Evolutionary conservation across 345 rosid genomes (phyloP).

Genomic region (Moricandia moricandioides): DNA sequence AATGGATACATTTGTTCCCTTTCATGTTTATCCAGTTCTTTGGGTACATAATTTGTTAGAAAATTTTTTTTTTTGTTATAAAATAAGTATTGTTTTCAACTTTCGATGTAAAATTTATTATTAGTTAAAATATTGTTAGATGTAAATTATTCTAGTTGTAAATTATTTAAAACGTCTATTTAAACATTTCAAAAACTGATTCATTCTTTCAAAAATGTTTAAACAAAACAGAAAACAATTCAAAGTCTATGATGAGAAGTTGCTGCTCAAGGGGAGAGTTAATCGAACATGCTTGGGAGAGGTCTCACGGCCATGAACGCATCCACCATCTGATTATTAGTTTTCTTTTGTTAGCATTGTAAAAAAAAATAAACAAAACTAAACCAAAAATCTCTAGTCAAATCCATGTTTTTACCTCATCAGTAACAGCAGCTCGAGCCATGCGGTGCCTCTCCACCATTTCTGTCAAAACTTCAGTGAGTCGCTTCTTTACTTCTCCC

Average conservation of each 20-base stretch:
- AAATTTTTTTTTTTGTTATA: no score
- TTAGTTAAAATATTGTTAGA: no score
- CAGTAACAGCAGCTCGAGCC: conserved; percentile 82
- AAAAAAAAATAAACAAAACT: not conserved
- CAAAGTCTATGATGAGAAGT: not conserved
- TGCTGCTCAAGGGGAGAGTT: not conserved
- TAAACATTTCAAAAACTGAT: not conserved
- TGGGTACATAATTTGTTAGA: not conserved
- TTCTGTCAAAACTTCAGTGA: conserved; percentile 63
- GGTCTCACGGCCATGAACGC: conserved; percentile 93
- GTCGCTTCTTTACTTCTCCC: conserved; percentile 75
- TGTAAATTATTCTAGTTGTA: no score
- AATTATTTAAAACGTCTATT: no score
- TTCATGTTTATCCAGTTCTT: not conserved
- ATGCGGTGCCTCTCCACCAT: conserved; percentile 78
- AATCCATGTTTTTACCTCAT: conserved; percentile 51
- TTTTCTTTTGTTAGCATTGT: not conserved
- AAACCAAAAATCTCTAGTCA: not conserved
- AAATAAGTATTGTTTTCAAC: no score
- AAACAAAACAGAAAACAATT: not conserved
- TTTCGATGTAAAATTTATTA: no score
- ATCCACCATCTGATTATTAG: conserved; percentile 72
- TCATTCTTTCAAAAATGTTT: not conserved
- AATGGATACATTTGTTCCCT: not conserved
- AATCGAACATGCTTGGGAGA: conserved; percentile 81